Evolutionary conservation across 2,329 filamentous ascomycete genomes (phyloP).

Genomic region (Beauveria brongniartii): DNA sequence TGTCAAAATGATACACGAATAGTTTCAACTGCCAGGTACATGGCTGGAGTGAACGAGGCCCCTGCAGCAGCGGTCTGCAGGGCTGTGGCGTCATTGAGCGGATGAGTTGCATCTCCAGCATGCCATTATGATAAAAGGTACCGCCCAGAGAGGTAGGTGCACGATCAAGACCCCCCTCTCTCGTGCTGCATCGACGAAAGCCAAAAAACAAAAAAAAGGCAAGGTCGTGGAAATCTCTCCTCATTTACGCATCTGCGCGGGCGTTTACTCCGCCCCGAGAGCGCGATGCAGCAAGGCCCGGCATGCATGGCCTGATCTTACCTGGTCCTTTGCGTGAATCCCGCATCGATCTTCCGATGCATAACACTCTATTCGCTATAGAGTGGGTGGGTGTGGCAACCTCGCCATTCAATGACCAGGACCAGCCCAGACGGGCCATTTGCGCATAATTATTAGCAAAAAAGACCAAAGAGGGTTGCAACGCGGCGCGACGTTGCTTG

Average conservation of each 20-base stretch:
- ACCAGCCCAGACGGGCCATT: too few relatives aligned
- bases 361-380: conserved; percentile 3
- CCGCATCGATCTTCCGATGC: conserved; percentile 9
- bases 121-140: background rate
- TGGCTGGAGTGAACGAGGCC: background rate
- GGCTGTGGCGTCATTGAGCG: background rate
- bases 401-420: too few relatives aligned
- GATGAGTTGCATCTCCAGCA: background rate
- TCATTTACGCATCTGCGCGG: background rate
- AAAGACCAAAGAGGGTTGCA: too few relatives aligned
- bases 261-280: background rate
- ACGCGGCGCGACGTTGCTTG: too few relatives aligned
- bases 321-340: background rate
- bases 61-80: background rate
- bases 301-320: conserved; percentile 9
- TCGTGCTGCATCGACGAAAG: background rate
- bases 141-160: background rate
- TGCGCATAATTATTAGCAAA: too few relatives aligned
- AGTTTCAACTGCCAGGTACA: background rate
- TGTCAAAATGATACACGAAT: background rate
- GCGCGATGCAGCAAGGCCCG: background rate
- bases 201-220: background rate
- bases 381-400: background rate
- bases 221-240: background rate
- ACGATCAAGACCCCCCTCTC: background rate